A percentile compares a stretch with the other conserved stretches of the same genome.
Evolutionary conservation across 768 basidiomycete genomes (phyloP).

Genomic region (Calvatia gigantea): DNA sequence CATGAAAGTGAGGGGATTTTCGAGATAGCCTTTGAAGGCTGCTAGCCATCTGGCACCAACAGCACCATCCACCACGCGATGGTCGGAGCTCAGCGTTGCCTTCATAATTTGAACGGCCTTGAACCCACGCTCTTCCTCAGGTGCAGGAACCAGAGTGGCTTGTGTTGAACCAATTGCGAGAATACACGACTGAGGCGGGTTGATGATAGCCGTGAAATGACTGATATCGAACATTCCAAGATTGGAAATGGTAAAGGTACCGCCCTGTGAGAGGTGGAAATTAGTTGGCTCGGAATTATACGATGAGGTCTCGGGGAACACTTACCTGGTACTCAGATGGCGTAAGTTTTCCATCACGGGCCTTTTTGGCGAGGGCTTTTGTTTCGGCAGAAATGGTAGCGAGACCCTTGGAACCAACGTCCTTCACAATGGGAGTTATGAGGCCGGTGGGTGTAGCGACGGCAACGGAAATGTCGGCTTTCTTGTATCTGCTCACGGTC

Average conservation of each 20-base stretch:
- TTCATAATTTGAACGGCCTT: conserved; percentile 93
- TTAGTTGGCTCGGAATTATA: neutral
- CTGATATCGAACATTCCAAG: conserved; percentile 96
- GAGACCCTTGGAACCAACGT: conserved; percentile 90
- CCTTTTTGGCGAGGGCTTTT: conserved; percentile 91
- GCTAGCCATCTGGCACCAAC: conserved; percentile 90
- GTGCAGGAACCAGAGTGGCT: conserved; percentile 82
- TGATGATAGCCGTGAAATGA: conserved; percentile 99
- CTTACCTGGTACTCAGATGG: conserved; percentile 93
- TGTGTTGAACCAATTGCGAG: conserved; percentile 89
- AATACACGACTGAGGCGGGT: conserved; percentile 97
- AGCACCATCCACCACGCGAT: conserved; percentile 95
- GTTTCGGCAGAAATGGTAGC: conserved; percentile 90
- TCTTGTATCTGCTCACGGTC: conserved; percentile 68
- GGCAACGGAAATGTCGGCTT: conserved; percentile 95
- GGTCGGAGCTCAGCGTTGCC: conserved; percentile 92
- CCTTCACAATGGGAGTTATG: conserved; percentile 96
- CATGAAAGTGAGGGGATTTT: conserved; percentile 97
- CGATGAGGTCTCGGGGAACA: neutral
- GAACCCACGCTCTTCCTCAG: conserved; percentile 91
- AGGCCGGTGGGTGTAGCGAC: conserved; percentile 95
- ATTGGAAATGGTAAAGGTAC: conserved; percentile 98
- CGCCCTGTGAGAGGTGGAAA: conserved; percentile 55
- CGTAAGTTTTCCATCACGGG: conserved; percentile 92
- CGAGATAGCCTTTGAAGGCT: conserved; percentile 94